Conservation (phyloP, 2,329 filamentous ascomycete genomes). For the Hypoxylon rubiginosum region DNA sequence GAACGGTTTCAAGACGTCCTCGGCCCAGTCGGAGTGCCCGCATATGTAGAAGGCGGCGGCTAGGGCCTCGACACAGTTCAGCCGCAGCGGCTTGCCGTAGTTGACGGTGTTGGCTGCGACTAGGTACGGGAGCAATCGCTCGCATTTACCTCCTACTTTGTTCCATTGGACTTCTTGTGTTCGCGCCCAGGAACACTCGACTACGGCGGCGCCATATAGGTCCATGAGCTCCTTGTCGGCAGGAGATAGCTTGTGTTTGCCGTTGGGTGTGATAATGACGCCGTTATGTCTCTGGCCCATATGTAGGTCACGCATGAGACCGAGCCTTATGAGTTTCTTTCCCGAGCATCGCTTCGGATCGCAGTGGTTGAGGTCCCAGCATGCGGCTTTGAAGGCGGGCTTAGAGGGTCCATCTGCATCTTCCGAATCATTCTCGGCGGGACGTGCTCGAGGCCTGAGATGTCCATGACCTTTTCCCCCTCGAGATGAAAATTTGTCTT, state of each 20-base stretch:
- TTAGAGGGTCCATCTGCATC: conserved; percentile 57
- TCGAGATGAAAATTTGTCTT: conserved; percentile 80
- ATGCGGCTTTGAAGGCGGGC: conserved; percentile 87
- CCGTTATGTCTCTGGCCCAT: conserved; percentile 92
- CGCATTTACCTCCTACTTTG: conserved; percentile 93
- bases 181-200: conserved; percentile 97
- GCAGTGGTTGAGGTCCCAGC: conserved; percentile 98
- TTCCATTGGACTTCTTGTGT: conserved; percentile 91
- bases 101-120: conserved; percentile 98
- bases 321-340: conserved; percentile 91
- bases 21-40: conserved; percentile 90
- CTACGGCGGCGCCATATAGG: conserved; percentile 91
- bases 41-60: conserved; percentile 95
- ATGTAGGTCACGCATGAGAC: conserved; percentile 92
- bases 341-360: conserved; percentile 97
- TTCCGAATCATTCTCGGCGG: conserved; percentile 55
- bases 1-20: conserved; percentile 84
- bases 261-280: conserved; percentile 95
- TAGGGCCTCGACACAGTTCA: conserved; percentile 96
- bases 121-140: conserved; percentile 90
- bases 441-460: conserved; percentile 68
- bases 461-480: conserved; percentile 78
- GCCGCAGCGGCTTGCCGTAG: conserved; percentile 93
- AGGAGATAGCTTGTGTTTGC: conserved; percentile 85
- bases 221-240: conserved; percentile 86